Evolutionary conservation across 306 rosid species (phyloP), one percentile per base, ranked within the genome.

Genomic region (Dryas drummondii): DNA sequence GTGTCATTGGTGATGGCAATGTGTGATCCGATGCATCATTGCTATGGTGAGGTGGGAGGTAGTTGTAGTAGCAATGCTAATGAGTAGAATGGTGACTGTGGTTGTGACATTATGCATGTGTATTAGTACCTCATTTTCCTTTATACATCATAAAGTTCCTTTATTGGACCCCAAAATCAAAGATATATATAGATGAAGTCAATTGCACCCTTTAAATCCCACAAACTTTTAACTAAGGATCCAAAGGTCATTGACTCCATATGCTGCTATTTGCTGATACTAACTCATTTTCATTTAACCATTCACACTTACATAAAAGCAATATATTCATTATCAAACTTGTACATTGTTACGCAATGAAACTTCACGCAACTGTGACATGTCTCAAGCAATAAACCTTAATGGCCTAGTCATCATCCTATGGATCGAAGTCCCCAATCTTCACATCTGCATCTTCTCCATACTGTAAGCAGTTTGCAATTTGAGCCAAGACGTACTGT

Each of bases 361-460:
- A 19, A 70, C 9, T 54, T 51, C 42, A 10, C 3, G n/a, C 74
- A 17, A 41, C 37, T 41, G 52, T 70, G 40, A 26, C 41, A 37
- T 37, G 17, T 22, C 76, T 5, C 70, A 62, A 68, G 1, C 61
- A 26, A 63, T 41, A 26, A 63, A 16, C 63, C 40, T 10, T 46
- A 4, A 45, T 11, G 42, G 55, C 11, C 75, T 86, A 66, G 7
- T 74, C 85, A 65, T 90, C 94, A 53, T 86, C 93, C 54, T 84
- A 89, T 1, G 81, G 85, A 78, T 89, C 97, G 68, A 85, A 84
- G 84, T 91, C 92, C 83, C 68, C 89, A 46, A 87, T 54, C 82
- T 86, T 92, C 83, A 88, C 91, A 67, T 89, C 92, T 1, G 91
- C 92, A 73, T 90, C 96, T 85, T 92, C 97, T 73, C 96, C 91